Evolutionary conservation across 768 basidiomycete species (phyloP), one percentile per base, ranked within the genome.

Genomic region (Lentinula lateritia): DNA sequence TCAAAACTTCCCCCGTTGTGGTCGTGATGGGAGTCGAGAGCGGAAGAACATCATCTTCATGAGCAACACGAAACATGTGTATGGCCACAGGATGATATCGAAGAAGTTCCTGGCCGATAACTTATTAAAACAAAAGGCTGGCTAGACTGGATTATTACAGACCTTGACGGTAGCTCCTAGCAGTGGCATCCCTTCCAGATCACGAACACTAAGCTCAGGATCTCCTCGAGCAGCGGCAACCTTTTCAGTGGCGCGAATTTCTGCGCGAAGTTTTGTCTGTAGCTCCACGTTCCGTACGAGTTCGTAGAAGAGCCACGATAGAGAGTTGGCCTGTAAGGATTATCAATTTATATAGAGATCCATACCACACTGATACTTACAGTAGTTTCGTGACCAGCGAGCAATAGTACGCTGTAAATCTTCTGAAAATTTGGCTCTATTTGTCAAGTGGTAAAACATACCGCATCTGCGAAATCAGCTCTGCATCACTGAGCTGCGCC

Each of bases 181-280:
- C 57, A 79, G 84, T 18, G 76, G 73, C 83, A 85, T 84, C 18
- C 65, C 68, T 38, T 84, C 81, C 62, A 83, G 73, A 66, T 84
- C 81, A 50, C 64, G 63, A 35, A 75, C 67, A 10, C 73, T 76
- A 64, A 80, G 78, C 41, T 73, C 69, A 15, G 69, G 67, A 34
- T 78, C 50, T 42, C 59, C 59, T 41, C 50, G 50, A 18, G 28
- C 13, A 52, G 41, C 41, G 18, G 48, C 45, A 6, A 52, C 50
- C 38, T 42, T 46, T 42, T 52, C 38, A 10, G 48, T n/a, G 6
- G 36, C 59, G 16, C 38, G 59, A 35, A 60, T 52, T 34, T 60
- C 59, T n/a, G 16, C 50, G 9, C 59, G 34, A 41, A 60, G 59
- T 23, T 50, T 52, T 4, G 1, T 39, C 32, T 60, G 59, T 12